phyloP scores from a whole-genome alignment of 2,329 filamentous ascomycete genomes.

The Polytolypa hystricis region DNA sequence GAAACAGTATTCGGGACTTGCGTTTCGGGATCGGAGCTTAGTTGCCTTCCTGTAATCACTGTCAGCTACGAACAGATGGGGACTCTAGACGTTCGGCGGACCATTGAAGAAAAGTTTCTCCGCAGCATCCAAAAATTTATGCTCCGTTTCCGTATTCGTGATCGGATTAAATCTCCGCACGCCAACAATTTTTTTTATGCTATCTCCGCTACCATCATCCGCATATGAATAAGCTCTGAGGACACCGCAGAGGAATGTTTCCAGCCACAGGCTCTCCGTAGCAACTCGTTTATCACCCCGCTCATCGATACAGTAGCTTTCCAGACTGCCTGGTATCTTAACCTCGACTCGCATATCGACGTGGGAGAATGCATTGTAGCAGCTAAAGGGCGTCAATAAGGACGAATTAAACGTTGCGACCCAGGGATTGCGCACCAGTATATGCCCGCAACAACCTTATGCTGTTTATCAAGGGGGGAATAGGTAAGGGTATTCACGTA shows the following conservation, averaged over 20 bases:
- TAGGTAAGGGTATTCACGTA: slow-evolving; percentile 98
- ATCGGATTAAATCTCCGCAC: slow-evolving; percentile 95
- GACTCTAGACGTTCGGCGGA: slow-evolving; percentile 23
- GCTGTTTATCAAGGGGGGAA: slow-evolving; percentile 67
- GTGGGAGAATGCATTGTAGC: slow-evolving; percentile 98
- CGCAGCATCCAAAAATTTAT: slow-evolving; percentile 87
- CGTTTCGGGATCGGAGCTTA: slow-evolving; percentile 92
- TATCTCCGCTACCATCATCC: slow-evolving; percentile 86
- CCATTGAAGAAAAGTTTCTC: slow-evolving; percentile 93
- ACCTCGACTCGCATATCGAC: slow-evolving; percentile 98
- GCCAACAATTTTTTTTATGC: slow-evolving; percentile 94
- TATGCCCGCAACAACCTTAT: slow-evolving; percentile 85
- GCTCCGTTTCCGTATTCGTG: slow-evolving; percentile 95
- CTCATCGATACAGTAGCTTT: slow-evolving; percentile 96
- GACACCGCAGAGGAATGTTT: slow-evolving; percentile 94
- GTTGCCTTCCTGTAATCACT: slow-evolving; percentile 62
- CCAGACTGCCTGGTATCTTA: slow-evolving; percentile 88
- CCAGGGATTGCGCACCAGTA: slow-evolving; percentile 60
- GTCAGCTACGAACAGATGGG: slow-evolving; percentile 12
- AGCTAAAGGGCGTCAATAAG: slow-evolving; percentile 37
- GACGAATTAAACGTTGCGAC: background rate
- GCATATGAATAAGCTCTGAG: slow-evolving; percentile 92
- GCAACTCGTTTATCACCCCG: slow-evolving; percentile 88
- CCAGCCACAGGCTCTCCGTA: slow-evolving; percentile 89
- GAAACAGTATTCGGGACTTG: slow-evolving; percentile 95